A percentile compares a stretch with the other conserved stretches of the same genome.
Evolutionary conservation across 305 asterid species (phyloP).

Genomic region (Fraxinus latifolia): DNA sequence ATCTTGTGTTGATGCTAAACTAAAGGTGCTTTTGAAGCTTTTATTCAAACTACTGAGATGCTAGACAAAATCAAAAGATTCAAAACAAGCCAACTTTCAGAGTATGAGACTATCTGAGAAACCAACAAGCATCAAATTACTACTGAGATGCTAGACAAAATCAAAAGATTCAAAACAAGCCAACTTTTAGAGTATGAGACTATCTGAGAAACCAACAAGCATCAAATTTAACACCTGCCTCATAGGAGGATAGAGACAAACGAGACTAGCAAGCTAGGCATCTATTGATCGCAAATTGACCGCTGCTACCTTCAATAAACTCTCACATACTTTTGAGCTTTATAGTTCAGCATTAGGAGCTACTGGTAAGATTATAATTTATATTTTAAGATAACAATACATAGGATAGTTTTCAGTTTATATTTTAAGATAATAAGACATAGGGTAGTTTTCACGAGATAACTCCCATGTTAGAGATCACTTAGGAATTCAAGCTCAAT

Average conservation of each 20-base stretch:
- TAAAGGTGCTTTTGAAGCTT: not conserved
- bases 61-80: too few species aligned
- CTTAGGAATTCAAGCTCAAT: not conserved
- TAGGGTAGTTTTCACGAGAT: not conserved
- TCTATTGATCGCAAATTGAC: not conserved
- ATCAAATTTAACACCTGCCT: not conserved
- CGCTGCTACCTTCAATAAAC: not conserved
- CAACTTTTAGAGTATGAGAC: not conserved
- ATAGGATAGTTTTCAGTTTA: not conserved
- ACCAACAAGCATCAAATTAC: not conserved
- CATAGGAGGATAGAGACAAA: not conserved
- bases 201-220: not conserved
- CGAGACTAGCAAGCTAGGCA: not conserved
- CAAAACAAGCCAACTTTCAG: too few species aligned
- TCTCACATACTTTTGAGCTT: not conserved
- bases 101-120: too few species aligned
- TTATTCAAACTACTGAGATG: too few species aligned
- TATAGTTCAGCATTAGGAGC: not conserved
- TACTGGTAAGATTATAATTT: not conserved
- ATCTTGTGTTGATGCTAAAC: not conserved
- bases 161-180: not conserved
- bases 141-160: not conserved
- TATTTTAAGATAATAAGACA: not conserved
- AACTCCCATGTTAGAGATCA: not conserved
- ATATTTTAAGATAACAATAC: not conserved